Evolutionary conservation across 1,139 yeast genomes (phyloP).

Genomic region (Diutina catenulata): DNA sequence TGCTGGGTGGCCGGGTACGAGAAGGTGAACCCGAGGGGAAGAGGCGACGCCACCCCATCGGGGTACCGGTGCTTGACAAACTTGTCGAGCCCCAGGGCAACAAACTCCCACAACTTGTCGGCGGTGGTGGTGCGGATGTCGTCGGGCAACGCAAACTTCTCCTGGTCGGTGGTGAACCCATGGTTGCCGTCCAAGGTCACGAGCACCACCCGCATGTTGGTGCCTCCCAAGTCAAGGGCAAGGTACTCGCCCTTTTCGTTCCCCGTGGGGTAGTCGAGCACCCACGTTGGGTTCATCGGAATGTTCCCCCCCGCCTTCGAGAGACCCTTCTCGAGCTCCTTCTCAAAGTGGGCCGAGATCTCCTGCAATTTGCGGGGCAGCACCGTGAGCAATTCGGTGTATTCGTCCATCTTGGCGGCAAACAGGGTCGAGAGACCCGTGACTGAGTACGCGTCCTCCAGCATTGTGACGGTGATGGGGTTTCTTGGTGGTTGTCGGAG

Average conservation of each 20-base stretch:
- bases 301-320: slow-evolving; percentile 69
- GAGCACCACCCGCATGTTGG: slow-evolving; percentile 82
- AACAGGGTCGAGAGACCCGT: no score
- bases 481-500: no score
- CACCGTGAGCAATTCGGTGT: slow-evolving; percentile 54
- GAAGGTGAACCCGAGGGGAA: slow-evolving; percentile 92
- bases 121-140: slow-evolving; percentile 66
- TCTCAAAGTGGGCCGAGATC: slow-evolving; percentile 49
- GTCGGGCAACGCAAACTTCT: slow-evolving; percentile 68
- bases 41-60: slow-evolving; percentile 35
- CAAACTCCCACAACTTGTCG: slow-evolving; percentile 73
- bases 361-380: slow-evolving; percentile 45
- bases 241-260: slow-evolving; percentile 77
- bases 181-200: slow-evolving; percentile 71
- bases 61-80: slow-evolving; percentile 54
- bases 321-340: slow-evolving; percentile 72
- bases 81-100: slow-evolving; percentile 66
- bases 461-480: no score
- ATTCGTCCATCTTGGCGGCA: no score
- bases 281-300: slow-evolving; percentile 98
- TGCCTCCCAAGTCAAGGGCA: slow-evolving; percentile 94
- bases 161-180: slow-evolving; percentile 71
- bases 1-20: slow-evolving; percentile 85
- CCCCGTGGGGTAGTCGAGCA: slow-evolving; percentile 86
- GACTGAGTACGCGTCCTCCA: no score